Evolutionary conservation across 768 basidiomycete genomes (phyloP), one percentile per base, ranked within the genome.

Genomic region (Candolleomyces aberdarensis): DNA sequence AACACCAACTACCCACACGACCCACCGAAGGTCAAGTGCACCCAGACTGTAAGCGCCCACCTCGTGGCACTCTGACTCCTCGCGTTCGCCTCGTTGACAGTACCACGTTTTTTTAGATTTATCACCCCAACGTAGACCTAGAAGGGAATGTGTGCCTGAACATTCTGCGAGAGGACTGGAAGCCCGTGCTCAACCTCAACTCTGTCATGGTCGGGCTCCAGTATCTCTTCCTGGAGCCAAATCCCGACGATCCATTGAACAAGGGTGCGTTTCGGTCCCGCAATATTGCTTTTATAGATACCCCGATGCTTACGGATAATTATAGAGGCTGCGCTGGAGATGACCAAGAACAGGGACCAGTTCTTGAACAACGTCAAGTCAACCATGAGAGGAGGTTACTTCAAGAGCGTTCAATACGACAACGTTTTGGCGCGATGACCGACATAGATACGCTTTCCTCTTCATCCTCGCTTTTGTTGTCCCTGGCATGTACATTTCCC

Each of bases 131-230:
- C 70, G 89, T 99, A 56, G 97, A 99, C 74, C 83, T 97, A 41
- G 94, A 98, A 71, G 97, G 97, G 49, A 98, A 98, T 67, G 96
- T 99, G 50, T 99, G 97, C 79, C 75, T 99, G 67, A 98, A 98
- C 76, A 98, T 98, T 72, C 84, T 98, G 61, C 87, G 97, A 72
- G 97, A 99, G 79, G 97, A 99, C 77, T 99, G 97, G 97, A 99
- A 99, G 71, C 97, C 97, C 5, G 97, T 99, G 3, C 80, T 99
- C 48, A 98, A 98, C 75, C 81, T 99, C 56, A 98, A 95, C 72
- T 93, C 96, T 32, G 94, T 99, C 64, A 96, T 98, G 94, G 93
- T 98, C 62, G 97, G 97, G 40, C 75, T 99, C 59, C 97, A 99
- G 74, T 99, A 98, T 71, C 84, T 99, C 56, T 99, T 99, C 83